A percentile compares a stretch with the other conserved stretches of the same genome.
These are phyloP conservation scores for Scheffersomyces stambukii DNA, from an alignment of 1,139 yeast genomes.

Conservation along the genomic window DNA sequence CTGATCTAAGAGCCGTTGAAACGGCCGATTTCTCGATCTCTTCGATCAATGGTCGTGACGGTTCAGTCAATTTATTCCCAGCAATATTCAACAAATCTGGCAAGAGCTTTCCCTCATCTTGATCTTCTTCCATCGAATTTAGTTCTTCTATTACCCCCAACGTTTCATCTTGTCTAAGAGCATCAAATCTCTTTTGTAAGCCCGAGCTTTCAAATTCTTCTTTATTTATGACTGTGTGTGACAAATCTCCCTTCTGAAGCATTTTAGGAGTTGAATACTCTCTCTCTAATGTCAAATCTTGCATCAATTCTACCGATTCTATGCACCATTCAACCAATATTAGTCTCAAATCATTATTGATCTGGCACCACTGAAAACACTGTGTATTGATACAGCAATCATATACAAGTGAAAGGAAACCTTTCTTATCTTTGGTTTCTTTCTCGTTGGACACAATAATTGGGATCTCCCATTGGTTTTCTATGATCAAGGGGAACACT, in stretches of 20 bases:
- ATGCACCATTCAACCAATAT: slow-evolving; percentile 60
- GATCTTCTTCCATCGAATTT: slow-evolving; percentile 4
- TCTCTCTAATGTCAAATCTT: slow-evolving; percentile 35
- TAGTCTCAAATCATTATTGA: slow-evolving; percentile 45
- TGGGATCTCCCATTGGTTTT: slow-evolving; percentile 83
- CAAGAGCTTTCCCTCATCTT: slow-evolving; percentile 12
- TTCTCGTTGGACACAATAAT: slow-evolving; percentile 58
- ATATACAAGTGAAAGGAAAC: slow-evolving; percentile 56
- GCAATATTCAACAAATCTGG: slow-evolving; percentile 17
- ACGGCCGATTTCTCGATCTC: slow-evolving; percentile 23
- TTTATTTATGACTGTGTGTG: slow-evolving; percentile 29
- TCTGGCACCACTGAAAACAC: slow-evolving; percentile 59
- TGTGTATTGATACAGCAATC: slow-evolving; percentile 70
- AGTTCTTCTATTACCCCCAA: slow-evolving; percentile 40
- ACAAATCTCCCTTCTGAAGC: slow-evolving; percentile 52
- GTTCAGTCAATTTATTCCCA: not conserved
- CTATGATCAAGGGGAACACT: slow-evolving; percentile 63
- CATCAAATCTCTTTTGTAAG: slow-evolving; percentile 28
- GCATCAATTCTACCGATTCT: slow-evolving; percentile 59
- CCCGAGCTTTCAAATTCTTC: slow-evolving; percentile 31
- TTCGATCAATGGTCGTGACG: slow-evolving; percentile 30
- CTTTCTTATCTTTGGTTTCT: slow-evolving; percentile 65
- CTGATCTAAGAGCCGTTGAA: slow-evolving; percentile 2
- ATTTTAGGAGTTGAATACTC: slow-evolving; percentile 57
- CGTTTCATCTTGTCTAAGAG: slow-evolving; percentile 36